These are phyloP conservation scores for Candida pseudofarinosa DNA, from an alignment of 805 yeast species.

Conservation along the genomic window DNA sequence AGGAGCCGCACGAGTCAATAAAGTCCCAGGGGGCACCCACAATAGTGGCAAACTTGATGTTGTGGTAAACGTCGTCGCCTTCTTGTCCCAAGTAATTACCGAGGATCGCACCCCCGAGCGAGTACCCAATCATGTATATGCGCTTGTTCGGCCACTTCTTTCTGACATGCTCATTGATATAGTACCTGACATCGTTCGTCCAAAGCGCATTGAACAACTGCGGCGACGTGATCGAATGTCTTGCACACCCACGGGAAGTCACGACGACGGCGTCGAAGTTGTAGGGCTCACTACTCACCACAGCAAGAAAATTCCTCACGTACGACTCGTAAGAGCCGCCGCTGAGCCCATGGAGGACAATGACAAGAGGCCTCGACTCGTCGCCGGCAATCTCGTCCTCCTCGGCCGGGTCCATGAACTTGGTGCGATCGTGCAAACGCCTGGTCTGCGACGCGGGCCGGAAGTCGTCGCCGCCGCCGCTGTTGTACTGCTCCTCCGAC, in stretches of 20 bases:
- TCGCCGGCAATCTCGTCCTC: conserved; percentile 26
- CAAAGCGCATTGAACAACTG: conserved; percentile 63
- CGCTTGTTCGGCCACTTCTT: conserved; percentile 56
- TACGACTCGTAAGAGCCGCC: conserved; percentile 81
- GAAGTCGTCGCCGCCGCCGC: conserved; percentile 20
- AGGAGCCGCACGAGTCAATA: conserved; percentile 46
- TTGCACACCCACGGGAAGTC: conserved; percentile 74
- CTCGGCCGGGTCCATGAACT: conserved; percentile 50
- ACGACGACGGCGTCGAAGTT: conserved; percentile 55
- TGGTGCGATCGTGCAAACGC: conserved; percentile 65
- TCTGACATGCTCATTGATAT: conserved; percentile 48
- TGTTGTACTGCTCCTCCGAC: conserved; percentile 5
- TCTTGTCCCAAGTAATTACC: conserved; percentile 72
- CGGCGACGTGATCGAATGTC: conserved; percentile 68
- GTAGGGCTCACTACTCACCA: conserved; percentile 36
- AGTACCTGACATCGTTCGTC: conserved; percentile 64
- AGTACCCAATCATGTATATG: conserved; percentile 64
- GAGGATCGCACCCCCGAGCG: conserved; percentile 66
- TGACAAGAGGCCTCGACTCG: conserved; percentile 51
- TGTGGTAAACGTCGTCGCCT: conserved; percentile 40
- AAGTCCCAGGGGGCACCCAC: conserved; percentile 76
- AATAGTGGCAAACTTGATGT: conserved; percentile 54
- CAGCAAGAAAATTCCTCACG: conserved; percentile 51
- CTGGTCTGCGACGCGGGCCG: conserved; percentile 46
- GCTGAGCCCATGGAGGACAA: conserved; percentile 68